phyloP scores from a whole-genome alignment of 768 basidiomycete species.

The Phlegmacium glaucopus region DNA sequence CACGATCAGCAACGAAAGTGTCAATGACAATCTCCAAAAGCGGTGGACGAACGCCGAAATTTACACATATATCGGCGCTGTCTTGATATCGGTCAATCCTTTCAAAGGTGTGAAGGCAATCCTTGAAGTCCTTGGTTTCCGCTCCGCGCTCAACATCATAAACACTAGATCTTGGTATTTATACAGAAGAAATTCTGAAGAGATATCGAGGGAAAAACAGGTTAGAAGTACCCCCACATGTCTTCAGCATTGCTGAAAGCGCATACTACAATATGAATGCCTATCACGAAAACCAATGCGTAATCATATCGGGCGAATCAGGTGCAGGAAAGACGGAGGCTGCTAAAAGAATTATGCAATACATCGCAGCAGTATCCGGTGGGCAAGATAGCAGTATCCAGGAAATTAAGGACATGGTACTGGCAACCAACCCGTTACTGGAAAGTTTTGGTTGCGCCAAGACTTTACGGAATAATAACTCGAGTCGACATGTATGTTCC shows the following conservation, averaged over 20 bases:
- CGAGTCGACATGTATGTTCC: constrained; percentile 87
- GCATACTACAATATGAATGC: constrained; percentile 99
- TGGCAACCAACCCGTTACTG: constrained; percentile 94
- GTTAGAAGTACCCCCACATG: constrained; percentile 96
- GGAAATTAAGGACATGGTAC: constrained; percentile 99
- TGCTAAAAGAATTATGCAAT: constrained; percentile 99
- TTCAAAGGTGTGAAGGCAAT: constrained; percentile 64
- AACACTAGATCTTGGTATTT: constrained; percentile 87
- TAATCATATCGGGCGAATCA: constrained; percentile 98
- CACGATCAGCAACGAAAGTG: constrained; percentile 94
- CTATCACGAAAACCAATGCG: constrained; percentile 99
- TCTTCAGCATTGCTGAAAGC: constrained; percentile 94
- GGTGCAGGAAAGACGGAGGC: constrained; percentile 99
- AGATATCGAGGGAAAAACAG: constrained; percentile 96
- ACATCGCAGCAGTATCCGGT: constrained; percentile 95
- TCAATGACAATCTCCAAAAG: constrained; percentile 98
- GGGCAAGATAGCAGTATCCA: constrained; percentile 88
- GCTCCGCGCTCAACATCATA: constrained; percentile 7
- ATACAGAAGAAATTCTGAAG: constrained; percentile 83
- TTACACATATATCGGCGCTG: constrained; percentile 98
- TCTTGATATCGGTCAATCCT: constrained; percentile 98
- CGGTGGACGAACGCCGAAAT: constrained; percentile 95
- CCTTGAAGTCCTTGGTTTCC: background rate
- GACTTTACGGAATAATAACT: constrained; percentile 98
- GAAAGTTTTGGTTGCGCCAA: constrained; percentile 99